These are phyloP conservation scores for Lolium perenne DNA, from an alignment of 176 grass and related monocot species.

Conservation along the genomic window DNA sequence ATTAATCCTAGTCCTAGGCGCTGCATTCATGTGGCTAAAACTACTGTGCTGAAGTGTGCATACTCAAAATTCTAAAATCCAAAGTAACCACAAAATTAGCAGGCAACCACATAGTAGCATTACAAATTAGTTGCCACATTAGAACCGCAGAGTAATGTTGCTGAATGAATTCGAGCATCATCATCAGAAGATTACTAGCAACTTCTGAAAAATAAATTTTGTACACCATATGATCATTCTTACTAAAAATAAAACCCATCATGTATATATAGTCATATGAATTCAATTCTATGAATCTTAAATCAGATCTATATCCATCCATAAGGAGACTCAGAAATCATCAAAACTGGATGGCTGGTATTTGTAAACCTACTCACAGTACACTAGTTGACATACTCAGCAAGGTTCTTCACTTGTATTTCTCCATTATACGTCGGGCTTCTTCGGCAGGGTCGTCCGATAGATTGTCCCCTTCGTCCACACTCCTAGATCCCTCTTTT, in stretches of 20 bases:
- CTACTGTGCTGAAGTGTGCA: not conserved
- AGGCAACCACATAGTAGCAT: not conserved
- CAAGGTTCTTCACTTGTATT: conserved; percentile 70
- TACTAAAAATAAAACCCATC: not conserved
- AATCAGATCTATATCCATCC: conserved; percentile 13
- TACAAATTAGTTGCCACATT: too few relatives aligned
- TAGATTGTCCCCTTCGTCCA: conserved; percentile 28
- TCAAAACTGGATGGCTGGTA: conserved; percentile 7
- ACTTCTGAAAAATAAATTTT: not conserved
- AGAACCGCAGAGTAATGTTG: not conserved
- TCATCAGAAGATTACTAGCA: not conserved
- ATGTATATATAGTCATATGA: not conserved
- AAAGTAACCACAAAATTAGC: not conserved
- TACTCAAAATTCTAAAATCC: not conserved
- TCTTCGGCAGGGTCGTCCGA: conserved; percentile 77
- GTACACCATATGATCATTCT: not conserved
- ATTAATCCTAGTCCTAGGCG: not conserved
- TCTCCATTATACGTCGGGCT: conserved; percentile 95
- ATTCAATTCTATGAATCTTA: not conserved
- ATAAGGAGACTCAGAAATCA: not conserved
- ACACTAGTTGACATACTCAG: not conserved
- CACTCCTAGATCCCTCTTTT: conserved; percentile 55
- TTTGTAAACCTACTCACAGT: not conserved
- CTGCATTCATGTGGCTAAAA: not conserved
- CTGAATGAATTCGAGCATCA: too few relatives aligned